Percentiles rank a stretch among this genome's conserved stretches.
Evolutionary conservation across 202 grass and related monocot genomes (phyloP).

Genomic region (Zizania palustris): DNA sequence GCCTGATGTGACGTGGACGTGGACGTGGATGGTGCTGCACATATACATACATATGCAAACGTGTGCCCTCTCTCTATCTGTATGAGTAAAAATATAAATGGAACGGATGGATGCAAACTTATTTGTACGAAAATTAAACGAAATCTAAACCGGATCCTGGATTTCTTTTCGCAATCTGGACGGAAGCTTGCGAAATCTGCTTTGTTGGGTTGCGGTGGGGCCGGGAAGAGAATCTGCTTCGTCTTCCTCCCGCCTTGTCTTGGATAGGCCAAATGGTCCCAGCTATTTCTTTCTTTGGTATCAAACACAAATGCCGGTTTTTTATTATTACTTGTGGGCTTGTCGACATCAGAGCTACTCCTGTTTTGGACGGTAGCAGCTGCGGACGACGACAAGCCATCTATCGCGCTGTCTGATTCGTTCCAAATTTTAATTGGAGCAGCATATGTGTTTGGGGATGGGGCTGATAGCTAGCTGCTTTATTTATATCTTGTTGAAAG

Average conservation of each 20-base stretch:
- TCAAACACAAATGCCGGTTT: not conserved
- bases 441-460: not conserved
- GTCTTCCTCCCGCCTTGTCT: not conserved
- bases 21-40: not conserved
- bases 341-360: slow-evolving; percentile 32
- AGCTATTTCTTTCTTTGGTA: too few species aligned
- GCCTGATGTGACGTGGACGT: not conserved
- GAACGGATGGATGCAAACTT: not conserved
- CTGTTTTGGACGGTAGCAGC: not conserved
- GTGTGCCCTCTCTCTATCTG: not conserved
- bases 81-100: too few species aligned
- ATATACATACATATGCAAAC: slow-evolving; percentile 39
- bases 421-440: not conserved
- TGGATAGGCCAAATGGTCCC: not conserved
- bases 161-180: too few species aligned
- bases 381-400: not conserved
- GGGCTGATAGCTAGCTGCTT: not conserved
- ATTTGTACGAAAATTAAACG: not conserved
- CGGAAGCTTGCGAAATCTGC: not conserved
- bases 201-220: not conserved
- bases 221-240: not conserved
- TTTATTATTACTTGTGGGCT: not conserved
- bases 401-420: not conserved
- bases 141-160: too few species aligned
- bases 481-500: not conserved